Percentiles rank a stretch among this genome's conserved stretches.
Conservation (phyloP, 768 basidiomycete species). For the Hysterangium stoloniferum region DNA sequence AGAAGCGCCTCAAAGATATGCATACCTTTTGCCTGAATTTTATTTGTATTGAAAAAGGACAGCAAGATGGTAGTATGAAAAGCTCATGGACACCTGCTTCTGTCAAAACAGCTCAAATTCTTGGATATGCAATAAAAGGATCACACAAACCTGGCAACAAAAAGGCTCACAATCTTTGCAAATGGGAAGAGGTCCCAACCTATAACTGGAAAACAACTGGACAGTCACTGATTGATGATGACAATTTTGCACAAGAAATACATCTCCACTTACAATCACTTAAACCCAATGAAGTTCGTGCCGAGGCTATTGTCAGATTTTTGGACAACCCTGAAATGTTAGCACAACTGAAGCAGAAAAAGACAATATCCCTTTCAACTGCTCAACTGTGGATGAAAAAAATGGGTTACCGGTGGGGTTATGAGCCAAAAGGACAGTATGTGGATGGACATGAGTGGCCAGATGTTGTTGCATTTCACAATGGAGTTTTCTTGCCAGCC, state of each 20-base stretch:
- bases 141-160: too few species aligned
- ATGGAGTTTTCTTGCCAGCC: conserved; percentile 18
- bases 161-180: too few species aligned
- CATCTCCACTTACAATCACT: conserved; percentile 15
- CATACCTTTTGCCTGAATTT: too few species aligned
- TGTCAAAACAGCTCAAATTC: too few species aligned
- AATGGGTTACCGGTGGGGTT: conserved; percentile 26
- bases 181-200: too few species aligned
- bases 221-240: conserved; percentile 10
- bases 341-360: conserved; percentile 11
- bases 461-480: conserved; percentile 26
- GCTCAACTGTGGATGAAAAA: conserved; percentile 32
- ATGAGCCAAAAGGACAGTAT: conserved; percentile 28
- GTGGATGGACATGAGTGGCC: conserved; percentile 30
- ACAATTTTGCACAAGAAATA: conserved; percentile 14
- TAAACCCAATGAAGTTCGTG: conserved; percentile 17
- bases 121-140: too few species aligned
- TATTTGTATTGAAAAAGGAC: too few species aligned
- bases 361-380: conserved; percentile 22
- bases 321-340: conserved; percentile 1
- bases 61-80: too few species aligned
- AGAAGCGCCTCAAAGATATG: too few species aligned
- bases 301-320: conserved; percentile 16
- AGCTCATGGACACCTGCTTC: too few species aligned
- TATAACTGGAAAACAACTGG: too few species aligned